These are phyloP conservation scores for Plasmodium sp. DNA, from an alignment of 169 alveolate genomes.

Conservation along the genomic window DNA sequence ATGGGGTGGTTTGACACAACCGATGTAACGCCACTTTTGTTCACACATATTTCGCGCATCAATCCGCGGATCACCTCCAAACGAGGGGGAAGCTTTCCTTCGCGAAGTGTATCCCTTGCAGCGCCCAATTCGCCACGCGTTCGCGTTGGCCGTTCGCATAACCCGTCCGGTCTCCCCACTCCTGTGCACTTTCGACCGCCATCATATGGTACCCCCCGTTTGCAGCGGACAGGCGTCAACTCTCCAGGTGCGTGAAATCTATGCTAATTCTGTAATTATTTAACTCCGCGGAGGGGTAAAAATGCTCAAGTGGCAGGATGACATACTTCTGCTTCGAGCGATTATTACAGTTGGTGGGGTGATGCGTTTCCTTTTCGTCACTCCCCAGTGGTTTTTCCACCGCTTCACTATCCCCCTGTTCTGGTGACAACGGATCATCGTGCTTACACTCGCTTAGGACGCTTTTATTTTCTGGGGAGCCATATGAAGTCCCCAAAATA, in stretches of 20 bases:
- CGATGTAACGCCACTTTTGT: neutral
- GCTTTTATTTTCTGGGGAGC: neutral
- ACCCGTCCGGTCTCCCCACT: neutral
- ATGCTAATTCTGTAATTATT: conserved; percentile 31
- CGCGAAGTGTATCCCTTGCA: neutral
- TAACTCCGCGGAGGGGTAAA: conserved; percentile 3
- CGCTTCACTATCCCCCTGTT: neutral
- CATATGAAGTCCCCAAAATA: neutral
- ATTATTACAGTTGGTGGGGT: neutral
- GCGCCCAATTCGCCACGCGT: neutral
- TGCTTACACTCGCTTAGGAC: neutral
- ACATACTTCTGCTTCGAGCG: neutral
- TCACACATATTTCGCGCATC: neutral
- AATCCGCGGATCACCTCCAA: neutral
- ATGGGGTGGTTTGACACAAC: neutral
- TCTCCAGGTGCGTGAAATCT: conserved; percentile 6
- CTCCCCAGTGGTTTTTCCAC: neutral
- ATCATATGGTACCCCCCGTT: neutral
- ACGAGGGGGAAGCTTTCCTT: neutral
- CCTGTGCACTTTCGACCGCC: neutral
- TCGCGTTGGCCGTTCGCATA: neutral
- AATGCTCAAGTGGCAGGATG: conserved; percentile 13
- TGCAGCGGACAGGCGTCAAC: neutral
- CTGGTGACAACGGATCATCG: neutral
- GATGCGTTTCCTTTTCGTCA: neutral